These are phyloP conservation scores for Carallia brachiata DNA, from an alignment of 345 rosid species.

Conservation along the genomic window DNA sequence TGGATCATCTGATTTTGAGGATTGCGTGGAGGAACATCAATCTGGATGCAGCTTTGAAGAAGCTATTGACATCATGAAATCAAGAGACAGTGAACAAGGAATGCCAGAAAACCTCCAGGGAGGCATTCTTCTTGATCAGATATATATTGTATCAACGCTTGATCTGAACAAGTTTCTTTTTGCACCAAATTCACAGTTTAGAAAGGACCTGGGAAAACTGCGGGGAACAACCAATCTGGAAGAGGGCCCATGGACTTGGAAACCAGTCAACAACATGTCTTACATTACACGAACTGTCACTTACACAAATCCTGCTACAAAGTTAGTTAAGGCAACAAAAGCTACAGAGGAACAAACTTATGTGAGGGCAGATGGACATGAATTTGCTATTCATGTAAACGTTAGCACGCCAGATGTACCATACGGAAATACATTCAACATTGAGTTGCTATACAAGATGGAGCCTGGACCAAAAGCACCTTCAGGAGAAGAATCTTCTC, in stretches of 20 bases:
- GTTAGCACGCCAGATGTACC: conserved; percentile 87
- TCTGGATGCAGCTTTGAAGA: conserved; percentile 57
- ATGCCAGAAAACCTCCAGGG: conserved; percentile 71
- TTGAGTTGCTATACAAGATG: conserved; percentile 80
- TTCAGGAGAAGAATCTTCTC: conserved; percentile 57
- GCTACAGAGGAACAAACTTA: conserved; percentile 79
- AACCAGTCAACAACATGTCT: conserved; percentile 36
- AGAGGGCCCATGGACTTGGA: conserved; percentile 73
- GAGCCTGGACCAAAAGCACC: conserved; percentile 47
- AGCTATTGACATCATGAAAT: conserved; percentile 52
- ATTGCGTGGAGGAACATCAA: conserved; percentile 46
- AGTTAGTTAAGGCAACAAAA: conserved; percentile 72
- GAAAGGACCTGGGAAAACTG: conserved; percentile 61
- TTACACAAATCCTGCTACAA: conserved; percentile 66
- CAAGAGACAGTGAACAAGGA: conserved; percentile 40
- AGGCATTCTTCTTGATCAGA: conserved; percentile 69
- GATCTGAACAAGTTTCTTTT: conserved; percentile 70
- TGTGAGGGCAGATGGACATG: conserved; percentile 50
- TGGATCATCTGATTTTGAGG: conserved; percentile 58
- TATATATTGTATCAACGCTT: conserved; percentile 35
- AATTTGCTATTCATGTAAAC: conserved; percentile 49
- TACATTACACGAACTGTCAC: conserved; percentile 48
- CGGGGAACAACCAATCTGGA: conserved; percentile 61
- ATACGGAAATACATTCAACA: conserved; percentile 60
- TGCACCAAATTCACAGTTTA: conserved; percentile 62